phyloP scores from a whole-genome alignment of 2,329 filamentous ascomycete genomes.

The Clarireedia paspali region DNA sequence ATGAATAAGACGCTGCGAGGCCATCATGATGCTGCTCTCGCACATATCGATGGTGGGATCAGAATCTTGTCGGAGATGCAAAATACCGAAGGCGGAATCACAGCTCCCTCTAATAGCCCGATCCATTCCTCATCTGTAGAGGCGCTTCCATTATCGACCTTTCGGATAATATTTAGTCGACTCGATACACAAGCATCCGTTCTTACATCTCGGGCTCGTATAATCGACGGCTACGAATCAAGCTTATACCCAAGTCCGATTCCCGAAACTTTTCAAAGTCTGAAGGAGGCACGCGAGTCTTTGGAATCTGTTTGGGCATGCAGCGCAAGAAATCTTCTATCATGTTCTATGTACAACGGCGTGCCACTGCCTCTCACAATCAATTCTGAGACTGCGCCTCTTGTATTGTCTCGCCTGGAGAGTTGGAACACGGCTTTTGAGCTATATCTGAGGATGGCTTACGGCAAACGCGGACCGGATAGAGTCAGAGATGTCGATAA shows the following conservation, averaged over 20 bases:
- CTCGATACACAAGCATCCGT: constrained; percentile 12
- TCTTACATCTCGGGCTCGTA: not conserved
- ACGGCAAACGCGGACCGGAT: not conserved
- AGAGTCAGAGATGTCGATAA: not conserved
- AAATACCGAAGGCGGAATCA: not conserved
- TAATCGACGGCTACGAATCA: not conserved
- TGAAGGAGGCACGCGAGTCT: constrained; percentile 2
- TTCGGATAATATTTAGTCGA: constrained; percentile 13
- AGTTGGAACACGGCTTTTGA: constrained; percentile 1
- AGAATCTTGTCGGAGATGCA: constrained; percentile 15
- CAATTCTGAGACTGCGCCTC: not conserved
- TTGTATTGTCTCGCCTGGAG: not conserved
- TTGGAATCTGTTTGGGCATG: constrained; percentile 6
- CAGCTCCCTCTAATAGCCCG: not conserved
- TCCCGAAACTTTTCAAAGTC: not conserved
- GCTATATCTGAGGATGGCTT: not conserved
- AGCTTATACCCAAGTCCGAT: not conserved
- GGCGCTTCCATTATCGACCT: constrained; percentile 8
- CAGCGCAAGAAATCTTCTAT: not conserved
- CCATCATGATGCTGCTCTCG: constrained; percentile 12
- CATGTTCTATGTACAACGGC: constrained; percentile 6
- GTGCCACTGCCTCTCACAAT: not conserved
- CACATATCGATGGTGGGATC: constrained; percentile 14
- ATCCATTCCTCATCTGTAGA: not conserved
- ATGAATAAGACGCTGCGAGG: constrained; percentile 12